Evolutionary conservation across 2,329 filamentous ascomycete genomes (phyloP).

Genomic region (Corinectria fuckeliana): DNA sequence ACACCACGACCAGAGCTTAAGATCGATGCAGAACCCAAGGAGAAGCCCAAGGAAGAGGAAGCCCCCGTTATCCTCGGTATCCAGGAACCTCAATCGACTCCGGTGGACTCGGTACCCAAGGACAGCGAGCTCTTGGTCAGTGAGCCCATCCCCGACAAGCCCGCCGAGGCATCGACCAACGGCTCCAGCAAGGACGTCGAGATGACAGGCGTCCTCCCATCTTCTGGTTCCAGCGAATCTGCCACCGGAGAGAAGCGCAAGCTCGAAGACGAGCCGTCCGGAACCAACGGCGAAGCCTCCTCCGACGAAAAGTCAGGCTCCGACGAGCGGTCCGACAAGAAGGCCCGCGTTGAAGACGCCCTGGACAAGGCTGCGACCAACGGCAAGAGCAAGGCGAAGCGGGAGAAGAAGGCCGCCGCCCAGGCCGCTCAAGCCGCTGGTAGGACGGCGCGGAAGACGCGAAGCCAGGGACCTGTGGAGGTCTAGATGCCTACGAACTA

Average conservation of each 20-base stretch:
- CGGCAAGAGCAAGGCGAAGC: conserved; percentile 37
- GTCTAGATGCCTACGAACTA: neutral
- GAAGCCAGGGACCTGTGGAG: conserved; percentile 50
- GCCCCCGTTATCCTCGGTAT: conserved; percentile 36
- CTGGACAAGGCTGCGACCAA: conserved; percentile 30
- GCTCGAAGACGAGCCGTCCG: conserved; percentile 41
- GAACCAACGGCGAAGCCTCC: conserved; percentile 24
- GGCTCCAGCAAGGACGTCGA: conserved; percentile 28
- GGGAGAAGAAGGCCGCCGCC: conserved; percentile 42
- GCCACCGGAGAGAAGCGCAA: conserved; percentile 48
- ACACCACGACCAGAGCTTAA: conserved; percentile 45
- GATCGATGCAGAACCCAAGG: conserved; percentile 40
- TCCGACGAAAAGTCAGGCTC: conserved; percentile 34
- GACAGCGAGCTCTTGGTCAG: conserved; percentile 23
- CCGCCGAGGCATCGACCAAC: conserved; percentile 25
- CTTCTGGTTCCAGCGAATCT: conserved; percentile 29
- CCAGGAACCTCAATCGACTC: conserved; percentile 30
- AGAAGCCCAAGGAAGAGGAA: conserved; percentile 35
- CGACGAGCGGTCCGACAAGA: conserved; percentile 47
- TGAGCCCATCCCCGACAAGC: conserved; percentile 18
- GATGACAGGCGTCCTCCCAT: conserved; percentile 21
- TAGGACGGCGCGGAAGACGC: conserved; percentile 49
- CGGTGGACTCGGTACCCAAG: conserved; percentile 29
- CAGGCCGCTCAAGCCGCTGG: conserved; percentile 40
- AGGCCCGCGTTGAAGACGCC: conserved; percentile 48